Base-by-base conservation (phyloP, 805 yeast species). In the Candida dajiaensis region DNA sequence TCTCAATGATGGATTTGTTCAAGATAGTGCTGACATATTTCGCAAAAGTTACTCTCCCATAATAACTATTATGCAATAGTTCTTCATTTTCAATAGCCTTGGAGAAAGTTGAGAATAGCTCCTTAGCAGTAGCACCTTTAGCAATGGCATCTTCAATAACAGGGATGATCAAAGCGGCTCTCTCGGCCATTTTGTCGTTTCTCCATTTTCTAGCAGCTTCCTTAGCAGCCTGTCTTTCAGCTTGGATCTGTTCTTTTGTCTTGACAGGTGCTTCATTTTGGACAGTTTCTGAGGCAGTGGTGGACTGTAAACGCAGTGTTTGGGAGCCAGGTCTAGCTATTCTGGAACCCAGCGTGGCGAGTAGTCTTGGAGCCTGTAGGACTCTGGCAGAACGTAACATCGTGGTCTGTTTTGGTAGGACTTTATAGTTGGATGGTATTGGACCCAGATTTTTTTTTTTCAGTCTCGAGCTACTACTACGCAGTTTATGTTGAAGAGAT, bases 1-100 rank as follows among this genome's bases (percentile, higher is more conserved):
- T 37, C 37, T 59, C 62, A n/a, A 25, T 15, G 12, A 45, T 45
- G 12, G 60, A 48, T 28, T 43, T 48, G 9, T 43, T 15, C 41
- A 59, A 50, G 19, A 55, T 36, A 10, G 21, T 29, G 20, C 41
- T 33, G 9, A 52, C 11, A 18, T 37, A 6, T 4, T 25, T 25
- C 3, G 29, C 20, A 12, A 49, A 29, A 26, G 23, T 20, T 4
- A 8, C 18, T 25, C 41, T 42, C 11, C 41, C 35, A n/a, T 22
- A 37, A 23, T 26, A 43, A 19, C 21, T 47, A 25, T 42, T 36
- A 16, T 40, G 41, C 25, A 43, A 33, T n/a, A 38, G 29, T 18
- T 35, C 21, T 10, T 38, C 28, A 13, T 44, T 25, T 4, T 44
- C 47, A n/a, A 47, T 29, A 2, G 26, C 10, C 16, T 42, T 18